Evolutionary conservation across 1,139 yeast species (phyloP).

Genomic region (Candida labiduridarum): DNA sequence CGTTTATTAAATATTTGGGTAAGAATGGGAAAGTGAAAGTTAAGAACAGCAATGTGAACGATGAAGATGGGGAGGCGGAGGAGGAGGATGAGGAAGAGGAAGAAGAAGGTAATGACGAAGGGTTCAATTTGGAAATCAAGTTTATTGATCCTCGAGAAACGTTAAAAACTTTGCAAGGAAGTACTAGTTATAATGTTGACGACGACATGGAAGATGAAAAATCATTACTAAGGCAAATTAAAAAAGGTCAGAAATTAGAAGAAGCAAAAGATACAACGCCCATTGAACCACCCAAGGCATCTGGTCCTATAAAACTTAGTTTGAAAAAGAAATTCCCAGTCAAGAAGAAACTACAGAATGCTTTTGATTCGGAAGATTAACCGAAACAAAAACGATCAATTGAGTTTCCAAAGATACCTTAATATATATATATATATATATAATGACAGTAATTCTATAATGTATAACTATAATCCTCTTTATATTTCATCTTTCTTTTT

Average conservation of each 20-base stretch:
- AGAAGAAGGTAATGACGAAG: slow-evolving; percentile 49
- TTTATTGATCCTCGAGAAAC: slow-evolving; percentile 27
- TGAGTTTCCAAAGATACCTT: not conserved
- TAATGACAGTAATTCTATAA: not conserved
- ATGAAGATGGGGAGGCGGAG: slow-evolving; percentile 44
- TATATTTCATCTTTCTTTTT: not conserved
- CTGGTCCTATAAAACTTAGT: slow-evolving; percentile 11
- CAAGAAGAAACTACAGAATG: slow-evolving; percentile 3
- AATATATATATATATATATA: not conserved
- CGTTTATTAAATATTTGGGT: slow-evolving; percentile 68
- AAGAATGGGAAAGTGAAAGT: slow-evolving; percentile 61
- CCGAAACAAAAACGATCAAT: not conserved
- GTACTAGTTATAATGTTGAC: not conserved
- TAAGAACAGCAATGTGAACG: slow-evolving; percentile 39
- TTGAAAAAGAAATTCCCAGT: slow-evolving; percentile 7
- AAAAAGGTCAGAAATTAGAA: slow-evolving; percentile 9
- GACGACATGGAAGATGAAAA: slow-evolving; percentile 6
- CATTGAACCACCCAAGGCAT: not conserved
- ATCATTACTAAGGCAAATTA: slow-evolving; percentile 9
- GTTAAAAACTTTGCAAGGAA: not conserved
- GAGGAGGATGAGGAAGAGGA: slow-evolving; percentile 24
- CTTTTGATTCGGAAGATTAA: not conserved
- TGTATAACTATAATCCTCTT: not conserved
- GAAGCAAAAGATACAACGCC: not conserved
- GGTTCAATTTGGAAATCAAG: slow-evolving; percentile 38